Evolutionary conservation across 208 protist species (phyloP).

Genomic region (Leishmania tarentolae): DNA sequence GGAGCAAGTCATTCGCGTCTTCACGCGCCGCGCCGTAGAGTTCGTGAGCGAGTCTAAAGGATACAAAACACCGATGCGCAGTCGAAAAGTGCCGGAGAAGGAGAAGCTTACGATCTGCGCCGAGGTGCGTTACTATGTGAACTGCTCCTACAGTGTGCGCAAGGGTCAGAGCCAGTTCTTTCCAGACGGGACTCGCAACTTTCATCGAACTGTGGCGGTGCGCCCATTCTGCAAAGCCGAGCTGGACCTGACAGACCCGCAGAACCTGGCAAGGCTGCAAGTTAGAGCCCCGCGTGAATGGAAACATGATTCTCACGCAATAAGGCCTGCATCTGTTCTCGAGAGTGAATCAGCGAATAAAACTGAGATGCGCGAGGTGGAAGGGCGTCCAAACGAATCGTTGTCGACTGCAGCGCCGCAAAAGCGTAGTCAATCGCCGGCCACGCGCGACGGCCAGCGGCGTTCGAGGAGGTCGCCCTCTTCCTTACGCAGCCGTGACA

Average conservation of each 20-base stretch:
- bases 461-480: background rate
- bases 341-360: background rate
- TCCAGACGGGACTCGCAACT: slow-evolving; percentile 29
- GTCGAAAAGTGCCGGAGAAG: background rate
- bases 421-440: slow-evolving; percentile 2
- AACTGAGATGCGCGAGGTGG: background rate
- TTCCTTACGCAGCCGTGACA: background rate
- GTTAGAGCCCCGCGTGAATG: slow-evolving; percentile 29
- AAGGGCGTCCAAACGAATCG: background rate
- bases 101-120: slow-evolving; percentile 20
- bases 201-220: slow-evolving; percentile 28
- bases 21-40: slow-evolving; percentile 27
- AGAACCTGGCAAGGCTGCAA: background rate
- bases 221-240: slow-evolving; percentile 7
- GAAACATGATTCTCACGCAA: slow-evolving; percentile 20
- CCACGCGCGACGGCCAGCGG: background rate
- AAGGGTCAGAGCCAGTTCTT: slow-evolving; percentile 18
- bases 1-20: slow-evolving; percentile 33
- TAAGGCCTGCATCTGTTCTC: slow-evolving; percentile 9
- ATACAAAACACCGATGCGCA: slow-evolving; percentile 4
- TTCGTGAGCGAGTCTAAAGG: slow-evolving; percentile 31
- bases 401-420: background rate
- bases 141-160: slow-evolving; percentile 23
- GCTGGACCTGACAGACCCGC: slow-evolving; percentile 14
- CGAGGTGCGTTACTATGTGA: slow-evolving; percentile 46